Percentiles rank a stretch among this genome's conserved stretches.
Conservation (phyloP, 257 asterid genomes). For the Ophiorrhiza pumila region DNA sequence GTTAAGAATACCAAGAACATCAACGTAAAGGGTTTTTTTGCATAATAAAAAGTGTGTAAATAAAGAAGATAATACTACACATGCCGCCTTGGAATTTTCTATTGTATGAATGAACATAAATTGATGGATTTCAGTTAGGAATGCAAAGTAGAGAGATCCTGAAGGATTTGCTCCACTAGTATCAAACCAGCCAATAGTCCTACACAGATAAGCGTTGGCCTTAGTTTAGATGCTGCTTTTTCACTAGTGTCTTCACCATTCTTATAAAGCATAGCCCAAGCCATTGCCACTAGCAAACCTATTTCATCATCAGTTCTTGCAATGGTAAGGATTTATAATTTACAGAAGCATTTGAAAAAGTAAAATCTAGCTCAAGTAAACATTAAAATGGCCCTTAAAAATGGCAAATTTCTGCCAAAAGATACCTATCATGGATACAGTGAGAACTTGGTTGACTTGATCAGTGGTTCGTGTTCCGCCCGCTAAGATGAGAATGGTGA, state of each 20-base stretch:
- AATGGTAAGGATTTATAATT: background rate
- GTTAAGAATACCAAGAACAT: no score
- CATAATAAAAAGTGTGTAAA: background rate
- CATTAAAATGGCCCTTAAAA: background rate
- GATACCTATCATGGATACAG: slow-evolving; percentile 70
- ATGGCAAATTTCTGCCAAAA: background rate
- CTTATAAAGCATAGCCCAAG: slow-evolving; percentile 58
- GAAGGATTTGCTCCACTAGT: slow-evolving; percentile 55
- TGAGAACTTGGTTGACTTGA: slow-evolving; percentile 74
- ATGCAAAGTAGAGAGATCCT: slow-evolving; percentile 49
- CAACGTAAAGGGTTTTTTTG: no score
- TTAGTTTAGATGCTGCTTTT: slow-evolving; percentile 33
- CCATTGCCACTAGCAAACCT: slow-evolving; percentile 71
- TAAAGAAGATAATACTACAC: background rate
- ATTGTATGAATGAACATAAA: background rate
- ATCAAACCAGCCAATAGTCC: slow-evolving; percentile 61
- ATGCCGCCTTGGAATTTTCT: background rate
- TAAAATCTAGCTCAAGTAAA: background rate
- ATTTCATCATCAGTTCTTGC: slow-evolving; percentile 24
- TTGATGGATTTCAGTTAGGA: slow-evolving; percentile 8
- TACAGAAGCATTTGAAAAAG: background rate
- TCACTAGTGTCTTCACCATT: slow-evolving; percentile 23
- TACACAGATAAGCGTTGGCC: slow-evolving; percentile 47
- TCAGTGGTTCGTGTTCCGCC: slow-evolving; percentile 71
- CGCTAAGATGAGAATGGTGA: slow-evolving; percentile 49